Conservation (phyloP, 208 protist species). For the Strigomonas culicis region DNA sequence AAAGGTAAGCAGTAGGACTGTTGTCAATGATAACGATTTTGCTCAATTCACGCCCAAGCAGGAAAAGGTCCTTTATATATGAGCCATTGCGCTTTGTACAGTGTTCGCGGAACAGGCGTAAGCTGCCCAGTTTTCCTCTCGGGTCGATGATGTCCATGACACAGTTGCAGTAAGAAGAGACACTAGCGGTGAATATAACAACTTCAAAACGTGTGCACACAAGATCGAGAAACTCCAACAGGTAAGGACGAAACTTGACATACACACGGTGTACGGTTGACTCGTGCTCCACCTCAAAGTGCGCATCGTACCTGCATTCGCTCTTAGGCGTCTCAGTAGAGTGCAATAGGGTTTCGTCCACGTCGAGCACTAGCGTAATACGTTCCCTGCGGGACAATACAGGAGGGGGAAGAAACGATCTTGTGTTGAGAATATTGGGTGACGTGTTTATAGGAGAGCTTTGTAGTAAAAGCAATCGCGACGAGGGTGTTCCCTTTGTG, state of each 20-base stretch:
- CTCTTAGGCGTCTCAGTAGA: conserved; percentile 31
- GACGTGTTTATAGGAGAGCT: too few species aligned
- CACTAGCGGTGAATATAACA: conserved; percentile 63
- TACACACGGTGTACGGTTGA: conserved; percentile 27
- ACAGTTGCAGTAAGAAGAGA: conserved; percentile 39
- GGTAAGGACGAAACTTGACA: conserved; percentile 49
- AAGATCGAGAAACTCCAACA: conserved; percentile 50
- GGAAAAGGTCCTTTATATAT: conserved; percentile 63
- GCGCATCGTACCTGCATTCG: conserved; percentile 34
- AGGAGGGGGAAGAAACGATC: conserved; percentile 27
- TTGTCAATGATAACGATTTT: conserved; percentile 62
- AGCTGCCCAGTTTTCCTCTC: conserved; percentile 32
- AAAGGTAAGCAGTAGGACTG: conserved; percentile 53
- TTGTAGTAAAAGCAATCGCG: too few species aligned
- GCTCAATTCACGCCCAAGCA: conserved; percentile 41
- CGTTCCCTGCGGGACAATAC: conserved; percentile 8
- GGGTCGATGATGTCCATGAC: conserved; percentile 49
- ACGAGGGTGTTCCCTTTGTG: too few species aligned
- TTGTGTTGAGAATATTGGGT: too few species aligned
- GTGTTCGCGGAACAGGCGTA: conserved; percentile 55
- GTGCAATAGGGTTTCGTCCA: conserved; percentile 59
- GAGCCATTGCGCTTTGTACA: conserved; percentile 34
- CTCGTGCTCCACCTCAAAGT: conserved; percentile 24
- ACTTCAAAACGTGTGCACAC: conserved; percentile 45
- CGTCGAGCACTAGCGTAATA: conserved; percentile 47